Percentiles rank a stretch among this genome's conserved stretches.
Conservation (phyloP, 345 rosid species). For the Iberis pinnata region DNA sequence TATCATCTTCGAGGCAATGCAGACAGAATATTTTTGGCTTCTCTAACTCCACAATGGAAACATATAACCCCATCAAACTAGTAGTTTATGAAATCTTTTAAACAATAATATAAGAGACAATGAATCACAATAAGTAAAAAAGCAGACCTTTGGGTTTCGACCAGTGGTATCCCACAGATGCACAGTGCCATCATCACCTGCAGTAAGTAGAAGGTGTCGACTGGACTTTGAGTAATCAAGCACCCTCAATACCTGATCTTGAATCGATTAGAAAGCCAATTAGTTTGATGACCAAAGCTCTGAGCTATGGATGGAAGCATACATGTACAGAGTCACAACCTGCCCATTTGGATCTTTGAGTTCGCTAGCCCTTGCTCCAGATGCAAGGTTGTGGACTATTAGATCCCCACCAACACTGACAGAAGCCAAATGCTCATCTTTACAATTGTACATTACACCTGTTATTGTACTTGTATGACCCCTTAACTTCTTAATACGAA, state of each 20-base stretch:
- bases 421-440: slow-evolving; percentile 97
- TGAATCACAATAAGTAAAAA: not conserved
- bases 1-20: not conserved
- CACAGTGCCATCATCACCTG: slow-evolving; percentile 97
- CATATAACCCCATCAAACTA: slow-evolving; percentile 9
- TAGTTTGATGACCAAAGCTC: slow-evolving; percentile 19
- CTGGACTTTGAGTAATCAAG: slow-evolving; percentile 91
- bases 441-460: slow-evolving; percentile 87
- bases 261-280: slow-evolving; percentile 39
- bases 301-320: slow-evolving; percentile 5
- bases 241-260: slow-evolving; percentile 95
- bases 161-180: slow-evolving; percentile 97
- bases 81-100: slow-evolving; percentile 2
- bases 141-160: slow-evolving; percentile 76
- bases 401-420: slow-evolving; percentile 82
- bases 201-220: slow-evolving; percentile 86
- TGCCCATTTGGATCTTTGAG: slow-evolving; percentile 90
- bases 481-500: slow-evolving; percentile 87
- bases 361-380: slow-evolving; percentile 82
- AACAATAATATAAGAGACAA: not conserved
- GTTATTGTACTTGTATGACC: slow-evolving; percentile 85
- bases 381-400: slow-evolving; percentile 88
- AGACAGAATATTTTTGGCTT: not conserved
- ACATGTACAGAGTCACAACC: slow-evolving; percentile 53
- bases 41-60: not conserved